phyloP scores from a whole-genome alignment of 2,329 filamentous ascomycete species.

The Microdochium nivale region DNA sequence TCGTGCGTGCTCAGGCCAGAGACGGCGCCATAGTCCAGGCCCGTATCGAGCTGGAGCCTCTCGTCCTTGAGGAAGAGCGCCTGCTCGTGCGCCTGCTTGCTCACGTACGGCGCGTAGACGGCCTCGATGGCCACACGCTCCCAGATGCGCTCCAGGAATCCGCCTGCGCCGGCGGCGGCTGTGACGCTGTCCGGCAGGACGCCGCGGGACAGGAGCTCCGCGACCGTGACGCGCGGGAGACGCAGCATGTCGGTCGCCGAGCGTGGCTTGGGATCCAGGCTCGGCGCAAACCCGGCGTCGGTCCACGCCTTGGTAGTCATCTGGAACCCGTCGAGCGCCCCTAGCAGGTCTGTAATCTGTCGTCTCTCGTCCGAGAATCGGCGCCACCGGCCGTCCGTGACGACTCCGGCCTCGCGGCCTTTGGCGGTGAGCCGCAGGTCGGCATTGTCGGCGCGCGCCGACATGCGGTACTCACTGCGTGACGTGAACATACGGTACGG shows the following conservation, averaged over 20 bases:
- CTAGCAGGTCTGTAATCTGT: constrained; percentile 60
- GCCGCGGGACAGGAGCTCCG: constrained; percentile 38
- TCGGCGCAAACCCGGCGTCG: constrained; percentile 58
- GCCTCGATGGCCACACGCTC: constrained; percentile 72
- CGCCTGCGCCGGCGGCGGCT: no score
- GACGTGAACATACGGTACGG: constrained; percentile 98
- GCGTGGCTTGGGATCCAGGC: constrained; percentile 56
- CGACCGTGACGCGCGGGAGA: constrained; percentile 49
- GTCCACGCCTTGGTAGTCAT: constrained; percentile 60
- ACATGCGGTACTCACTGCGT: constrained; percentile 91
- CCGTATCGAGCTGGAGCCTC: constrained; percentile 57
- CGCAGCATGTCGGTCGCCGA: constrained; percentile 75
- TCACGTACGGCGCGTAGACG: constrained; percentile 79
- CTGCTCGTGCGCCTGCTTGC: constrained; percentile 59
- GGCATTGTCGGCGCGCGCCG: constrained; percentile 85
- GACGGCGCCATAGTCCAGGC: constrained; percentile 69
- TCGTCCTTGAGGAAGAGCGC: constrained; percentile 70
- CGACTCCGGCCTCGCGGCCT: constrained; percentile 67
- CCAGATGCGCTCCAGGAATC: constrained; percentile 48
- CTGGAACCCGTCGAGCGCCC: constrained; percentile 47
- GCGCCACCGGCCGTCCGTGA: constrained; percentile 71
- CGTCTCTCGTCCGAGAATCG: constrained; percentile 55
- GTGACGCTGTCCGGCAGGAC: constrained; percentile 51
- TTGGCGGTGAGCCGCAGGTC: constrained; percentile 76
- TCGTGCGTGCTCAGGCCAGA: constrained; percentile 74